Conservation (phyloP, 768 basidiomycete species). For the Russula olivacea region DNA sequence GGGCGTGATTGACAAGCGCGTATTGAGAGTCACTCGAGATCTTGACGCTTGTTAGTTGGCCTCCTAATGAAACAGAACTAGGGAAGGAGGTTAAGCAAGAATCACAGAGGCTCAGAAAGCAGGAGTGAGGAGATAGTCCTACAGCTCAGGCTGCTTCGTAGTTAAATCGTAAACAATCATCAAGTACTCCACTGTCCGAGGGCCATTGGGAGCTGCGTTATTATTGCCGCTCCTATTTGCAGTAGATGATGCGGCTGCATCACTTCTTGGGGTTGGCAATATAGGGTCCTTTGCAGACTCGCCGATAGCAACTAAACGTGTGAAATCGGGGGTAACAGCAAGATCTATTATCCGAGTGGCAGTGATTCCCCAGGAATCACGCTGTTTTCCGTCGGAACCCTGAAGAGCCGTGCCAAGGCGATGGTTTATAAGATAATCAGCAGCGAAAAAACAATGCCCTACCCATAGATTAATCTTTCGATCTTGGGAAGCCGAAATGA, state of each 20-base stretch:
- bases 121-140: slow-evolving; percentile 31
- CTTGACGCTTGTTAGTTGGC: slow-evolving; percentile 84
- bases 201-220: slow-evolving; percentile 31
- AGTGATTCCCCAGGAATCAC: slow-evolving; percentile 60
- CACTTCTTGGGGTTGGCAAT: slow-evolving; percentile 18
- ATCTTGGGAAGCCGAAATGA: slow-evolving; percentile 86
- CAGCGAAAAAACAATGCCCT: slow-evolving; percentile 28
- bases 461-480: slow-evolving; percentile 83
- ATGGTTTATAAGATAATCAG: slow-evolving; percentile 15
- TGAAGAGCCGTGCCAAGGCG: slow-evolving; percentile 31
- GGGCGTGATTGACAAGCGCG: slow-evolving; percentile 81
- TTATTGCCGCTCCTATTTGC: slow-evolving; percentile 29
- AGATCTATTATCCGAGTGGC: slow-evolving; percentile 83
- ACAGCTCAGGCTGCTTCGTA: slow-evolving; percentile 65
- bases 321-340: slow-evolving; percentile 78
- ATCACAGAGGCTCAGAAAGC: slow-evolving; percentile 15
- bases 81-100: slow-evolving; percentile 24
- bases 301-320: slow-evolving; percentile 80
- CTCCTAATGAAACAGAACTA: slow-evolving; percentile 62
- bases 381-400: slow-evolving; percentile 69
- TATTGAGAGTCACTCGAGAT: slow-evolving; percentile 81
- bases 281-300: slow-evolving; percentile 40
- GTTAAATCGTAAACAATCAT: slow-evolving; percentile 74
- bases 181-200: slow-evolving; percentile 45
- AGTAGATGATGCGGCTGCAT: slow-evolving; percentile 26